phyloP scores from a whole-genome alignment of 2,329 filamentous ascomycete genomes.

The Xylariaceae sp. region DNA sequence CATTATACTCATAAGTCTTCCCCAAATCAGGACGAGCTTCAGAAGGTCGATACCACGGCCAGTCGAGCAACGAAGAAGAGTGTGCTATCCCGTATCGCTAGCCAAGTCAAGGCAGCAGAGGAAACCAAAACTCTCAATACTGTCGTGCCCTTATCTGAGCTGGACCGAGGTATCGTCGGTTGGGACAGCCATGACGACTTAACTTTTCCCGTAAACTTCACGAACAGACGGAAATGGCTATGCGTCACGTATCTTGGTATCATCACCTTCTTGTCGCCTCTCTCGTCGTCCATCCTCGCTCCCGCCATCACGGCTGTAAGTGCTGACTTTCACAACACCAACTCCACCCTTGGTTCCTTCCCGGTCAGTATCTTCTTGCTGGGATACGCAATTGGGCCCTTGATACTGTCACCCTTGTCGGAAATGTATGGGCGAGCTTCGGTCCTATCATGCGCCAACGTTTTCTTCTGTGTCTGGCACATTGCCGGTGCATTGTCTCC shows the following conservation, averaged over 20 bases:
- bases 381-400: slow-evolving; percentile 54
- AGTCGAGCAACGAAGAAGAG: slow-evolving; percentile 14
- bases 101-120: slow-evolving; percentile 24
- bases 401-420: slow-evolving; percentile 54
- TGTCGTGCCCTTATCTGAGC: slow-evolving; percentile 46
- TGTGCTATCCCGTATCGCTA: slow-evolving; percentile 24
- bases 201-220: slow-evolving; percentile 56
- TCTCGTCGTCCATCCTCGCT: slow-evolving; percentile 59
- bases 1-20: slow-evolving; percentile 1
- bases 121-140: no score
- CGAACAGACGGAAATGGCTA: slow-evolving; percentile 52
- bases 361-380: slow-evolving; percentile 60
- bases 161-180: slow-evolving; percentile 52
- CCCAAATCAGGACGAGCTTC: slow-evolving; percentile 9
- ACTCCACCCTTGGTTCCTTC: slow-evolving; percentile 44
- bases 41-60: slow-evolving; percentile 9
- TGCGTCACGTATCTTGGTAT: slow-evolving; percentile 51
- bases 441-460: slow-evolving; percentile 54
- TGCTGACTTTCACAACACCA: slow-evolving; percentile 41
- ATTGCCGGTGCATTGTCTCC: slow-evolving; percentile 62
- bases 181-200: slow-evolving; percentile 59
- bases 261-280: slow-evolving; percentile 63
- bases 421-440: slow-evolving; percentile 62
- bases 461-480: slow-evolving; percentile 59
- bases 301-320: slow-evolving; percentile 44